A percentile compares a stretch with the other conserved stretches of the same genome.
These are phyloP conservation scores for Symbiotaphrina buchneri DNA, from an alignment of 495 filamentous ascomycete genomes.

Conservation along the genomic window DNA sequence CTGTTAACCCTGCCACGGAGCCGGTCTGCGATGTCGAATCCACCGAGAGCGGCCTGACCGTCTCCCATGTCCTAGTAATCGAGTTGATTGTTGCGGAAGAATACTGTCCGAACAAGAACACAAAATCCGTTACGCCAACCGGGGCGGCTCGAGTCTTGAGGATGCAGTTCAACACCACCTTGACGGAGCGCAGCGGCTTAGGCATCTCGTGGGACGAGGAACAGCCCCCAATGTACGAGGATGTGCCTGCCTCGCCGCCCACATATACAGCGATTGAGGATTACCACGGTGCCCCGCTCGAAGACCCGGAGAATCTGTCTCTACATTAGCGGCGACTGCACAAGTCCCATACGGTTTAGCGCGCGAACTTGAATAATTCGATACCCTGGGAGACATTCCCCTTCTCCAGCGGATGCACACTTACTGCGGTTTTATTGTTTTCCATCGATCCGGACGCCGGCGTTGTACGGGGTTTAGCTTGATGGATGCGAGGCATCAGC, in stretches of 20 bases:
- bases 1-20: constrained; percentile 33
- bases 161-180: constrained; percentile 66
- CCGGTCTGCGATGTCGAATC: constrained; percentile 63
- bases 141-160: constrained; percentile 77
- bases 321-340: too few relatives aligned
- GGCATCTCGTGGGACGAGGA: constrained; percentile 98
- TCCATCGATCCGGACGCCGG: too few relatives aligned
- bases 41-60: constrained; percentile 42
- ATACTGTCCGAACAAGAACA: constrained; percentile 49
- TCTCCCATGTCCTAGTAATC: constrained; percentile 67
- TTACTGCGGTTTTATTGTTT: too few relatives aligned
- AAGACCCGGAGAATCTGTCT: too few relatives aligned
- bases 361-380: too few relatives aligned
- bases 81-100: constrained; percentile 93
- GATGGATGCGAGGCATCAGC: too few relatives aligned
- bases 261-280: constrained; percentile 34
- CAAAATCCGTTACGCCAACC: constrained; percentile 55
- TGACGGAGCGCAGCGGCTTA: constrained; percentile 69
- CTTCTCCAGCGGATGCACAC: too few relatives aligned
- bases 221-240: constrained; percentile 80
- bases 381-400: too few relatives aligned
- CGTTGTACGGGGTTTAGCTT: too few relatives aligned
- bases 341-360: too few relatives aligned
- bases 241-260: constrained; percentile 76
- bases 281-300: constrained; percentile 11